Evolutionary conservation across 2,329 filamentous ascomycete genomes (phyloP).

Genomic region (Penicillium corylophilum): DNA sequence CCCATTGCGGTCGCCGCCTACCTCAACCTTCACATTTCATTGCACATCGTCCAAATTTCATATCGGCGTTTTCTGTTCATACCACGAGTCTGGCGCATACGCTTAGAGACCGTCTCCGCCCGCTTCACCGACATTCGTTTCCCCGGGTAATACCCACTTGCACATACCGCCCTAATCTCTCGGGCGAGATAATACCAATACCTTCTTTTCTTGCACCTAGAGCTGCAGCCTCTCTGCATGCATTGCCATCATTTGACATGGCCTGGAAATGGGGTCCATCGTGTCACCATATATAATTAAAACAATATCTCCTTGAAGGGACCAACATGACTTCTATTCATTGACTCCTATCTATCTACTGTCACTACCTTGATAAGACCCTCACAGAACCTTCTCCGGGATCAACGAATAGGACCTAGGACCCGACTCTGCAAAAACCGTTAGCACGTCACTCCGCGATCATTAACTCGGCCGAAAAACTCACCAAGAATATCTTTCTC

Average conservation of each 20-base stretch:
- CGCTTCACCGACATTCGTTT: slow-evolving; percentile 1
- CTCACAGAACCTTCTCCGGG: slow-evolving; percentile 30
- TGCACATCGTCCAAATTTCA: not conserved
- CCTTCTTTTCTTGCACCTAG: slow-evolving; percentile 12
- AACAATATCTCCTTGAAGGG: not conserved
- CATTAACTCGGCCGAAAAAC: not conserved
- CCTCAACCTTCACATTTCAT: no score
- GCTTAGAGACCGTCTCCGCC: not conserved
- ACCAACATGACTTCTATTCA: not conserved
- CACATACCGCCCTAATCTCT: slow-evolving; percentile 10
- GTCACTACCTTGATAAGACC: no score
- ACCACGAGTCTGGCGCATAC: not conserved
- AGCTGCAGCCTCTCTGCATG: slow-evolving; percentile 8
- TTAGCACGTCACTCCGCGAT: not conserved
- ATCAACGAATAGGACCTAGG: slow-evolving; percentile 44
- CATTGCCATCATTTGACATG: not conserved
- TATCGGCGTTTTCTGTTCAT: not conserved
- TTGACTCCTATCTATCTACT: not conserved
- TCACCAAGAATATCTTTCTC: slow-evolving; percentile 41
- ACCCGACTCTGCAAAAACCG: slow-evolving; percentile 36
- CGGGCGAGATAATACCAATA: not conserved
- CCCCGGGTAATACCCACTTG: slow-evolving; percentile 13
- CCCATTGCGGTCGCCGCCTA: not conserved
- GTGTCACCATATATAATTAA: not conserved
- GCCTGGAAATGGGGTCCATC: not conserved